Percentiles rank a stretch among this genome's conserved stretches.
Evolutionary conservation across 2,329 filamentous ascomycete genomes (phyloP).

Genomic region (Capronia epimyces): DNA sequence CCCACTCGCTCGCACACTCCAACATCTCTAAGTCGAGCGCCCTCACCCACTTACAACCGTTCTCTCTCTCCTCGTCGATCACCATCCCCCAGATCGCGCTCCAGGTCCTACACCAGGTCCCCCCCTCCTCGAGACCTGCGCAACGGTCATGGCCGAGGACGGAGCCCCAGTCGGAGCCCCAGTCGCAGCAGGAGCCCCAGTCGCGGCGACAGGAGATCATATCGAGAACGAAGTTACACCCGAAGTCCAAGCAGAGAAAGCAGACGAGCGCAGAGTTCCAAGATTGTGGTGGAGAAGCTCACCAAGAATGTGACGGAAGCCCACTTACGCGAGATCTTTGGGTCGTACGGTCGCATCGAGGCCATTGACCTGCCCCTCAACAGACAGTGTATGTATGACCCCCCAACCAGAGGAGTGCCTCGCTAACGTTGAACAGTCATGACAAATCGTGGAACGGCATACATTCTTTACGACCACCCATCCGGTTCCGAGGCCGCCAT

Average conservation of each 20-base stretch:
- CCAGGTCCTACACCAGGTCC: slow-evolving; percentile 31
- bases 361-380: slow-evolving; percentile 90
- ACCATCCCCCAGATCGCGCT: slow-evolving; percentile 33
- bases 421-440: slow-evolving; percentile 53
- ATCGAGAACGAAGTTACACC: slow-evolving; percentile 38
- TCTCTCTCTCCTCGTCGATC: slow-evolving; percentile 34
- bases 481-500: slow-evolving; percentile 81
- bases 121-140: slow-evolving; percentile 25
- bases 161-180: slow-evolving; percentile 28
- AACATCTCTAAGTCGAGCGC: slow-evolving; percentile 18
- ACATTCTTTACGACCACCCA: slow-evolving; percentile 75
- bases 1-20: slow-evolving; percentile 26
- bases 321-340: slow-evolving; percentile 88
- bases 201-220: slow-evolving; percentile 36
- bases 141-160: slow-evolving; percentile 28
- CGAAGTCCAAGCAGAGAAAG: slow-evolving; percentile 33
- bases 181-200: slow-evolving; percentile 37
- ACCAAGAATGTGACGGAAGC: slow-evolving; percentile 90
- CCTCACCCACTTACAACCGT: slow-evolving; percentile 21
- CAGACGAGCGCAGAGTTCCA: slow-evolving; percentile 33
- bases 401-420: background rate
- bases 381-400: slow-evolving; percentile 60
- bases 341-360: slow-evolving; percentile 75
- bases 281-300: slow-evolving; percentile 94
- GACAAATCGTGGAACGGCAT: slow-evolving; percentile 87